Percentiles rank a stretch among this genome's conserved stretches.
These are phyloP conservation scores for Patellifolia procumbens DNA, from an alignment of 179 eudicot species.

Conservation along the genomic window DNA sequence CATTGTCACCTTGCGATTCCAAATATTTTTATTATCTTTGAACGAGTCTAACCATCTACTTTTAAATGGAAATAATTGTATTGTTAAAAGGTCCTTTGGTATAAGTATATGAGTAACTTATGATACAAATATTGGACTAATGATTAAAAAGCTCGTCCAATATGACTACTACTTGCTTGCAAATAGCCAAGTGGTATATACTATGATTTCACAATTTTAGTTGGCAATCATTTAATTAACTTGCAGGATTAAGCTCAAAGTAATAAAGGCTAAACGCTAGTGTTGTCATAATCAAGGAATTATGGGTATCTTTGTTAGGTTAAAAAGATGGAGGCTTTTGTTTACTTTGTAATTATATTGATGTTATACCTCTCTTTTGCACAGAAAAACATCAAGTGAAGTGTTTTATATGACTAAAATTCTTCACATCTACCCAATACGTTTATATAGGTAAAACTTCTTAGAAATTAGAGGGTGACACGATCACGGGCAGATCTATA, in stretches of 20 bases:
- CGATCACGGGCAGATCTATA: too few species aligned
- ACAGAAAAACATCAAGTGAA: too few species aligned
- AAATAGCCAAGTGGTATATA: neutral
- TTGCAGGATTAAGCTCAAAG: neutral
- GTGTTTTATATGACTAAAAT: too few species aligned
- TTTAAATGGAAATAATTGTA: neutral
- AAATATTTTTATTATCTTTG: neutral
- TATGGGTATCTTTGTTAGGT: too few species aligned
- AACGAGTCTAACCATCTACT: neutral
- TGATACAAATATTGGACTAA: constrained; percentile 8
- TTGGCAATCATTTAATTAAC: neutral
- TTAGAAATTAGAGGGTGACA: too few species aligned
- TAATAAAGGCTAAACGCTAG: neutral
- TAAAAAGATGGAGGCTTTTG: too few species aligned
- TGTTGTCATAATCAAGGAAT: too few species aligned
- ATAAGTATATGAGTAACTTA: constrained; percentile 8
- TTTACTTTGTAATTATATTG: too few species aligned
- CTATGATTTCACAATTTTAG: neutral
- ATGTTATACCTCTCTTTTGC: too few species aligned
- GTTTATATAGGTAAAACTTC: too few species aligned
- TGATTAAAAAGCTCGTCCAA: constrained; percentile 20
- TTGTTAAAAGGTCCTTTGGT: neutral
- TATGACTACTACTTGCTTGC: constrained; percentile 6
- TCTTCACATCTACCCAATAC: too few species aligned
- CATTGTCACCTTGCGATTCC: neutral